Base-by-base conservation (phyloP, 2,329 filamentous ascomycete species). In the Aspergillus viridinutans region DNA sequence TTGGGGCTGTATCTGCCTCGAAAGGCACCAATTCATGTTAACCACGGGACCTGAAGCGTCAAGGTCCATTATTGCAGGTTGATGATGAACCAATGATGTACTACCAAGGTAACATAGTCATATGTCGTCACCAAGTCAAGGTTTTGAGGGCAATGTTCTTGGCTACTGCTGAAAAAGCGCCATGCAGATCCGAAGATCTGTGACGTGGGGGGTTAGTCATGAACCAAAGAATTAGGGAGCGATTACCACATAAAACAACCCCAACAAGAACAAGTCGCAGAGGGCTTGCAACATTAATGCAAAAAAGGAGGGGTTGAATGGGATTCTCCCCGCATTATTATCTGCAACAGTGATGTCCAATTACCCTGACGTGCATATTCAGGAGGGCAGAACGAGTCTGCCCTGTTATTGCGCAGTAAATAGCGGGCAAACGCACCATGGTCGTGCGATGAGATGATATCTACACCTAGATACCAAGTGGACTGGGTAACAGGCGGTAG, bases 141-240 rank as follows among this genome's bases (percentile, higher is more conserved):
- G 50, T 26, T 38, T 10, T n/a, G 10, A 29, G 23, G 21, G n/a
- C 40, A 17, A n/a, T 17, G 47, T 26, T 32, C n/a, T 51, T 54
- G 52, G 40, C 54, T 53, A 40, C 55, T 38, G 7, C 40, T 58
- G 25, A 32, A 51, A 58, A 53, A 20, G 45, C 53, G 53, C 57
- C 52, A 57, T 56, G 64, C 60, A 55, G 64, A 68, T 68, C 61
- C 49, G 66, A 65, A 62, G 65, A 67, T 68, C 66, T 50, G 59
- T 66, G 64, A 65, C 64, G 66, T 66, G 64, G 64, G 62, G 64
- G 63, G 52, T 43, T 50, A 43, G 50, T 52, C 28, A 49, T 58
- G 51, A 35, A 40, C 48, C 29, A 48, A 49, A 45, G 29, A n/a
- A 17, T 17, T n/a, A 38, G 32, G 14, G 14, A 38, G 32, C 32